Base-by-base conservation (phyloP, 495 filamentous ascomycete species). In the Lasiosphaeria ovina region DNA sequence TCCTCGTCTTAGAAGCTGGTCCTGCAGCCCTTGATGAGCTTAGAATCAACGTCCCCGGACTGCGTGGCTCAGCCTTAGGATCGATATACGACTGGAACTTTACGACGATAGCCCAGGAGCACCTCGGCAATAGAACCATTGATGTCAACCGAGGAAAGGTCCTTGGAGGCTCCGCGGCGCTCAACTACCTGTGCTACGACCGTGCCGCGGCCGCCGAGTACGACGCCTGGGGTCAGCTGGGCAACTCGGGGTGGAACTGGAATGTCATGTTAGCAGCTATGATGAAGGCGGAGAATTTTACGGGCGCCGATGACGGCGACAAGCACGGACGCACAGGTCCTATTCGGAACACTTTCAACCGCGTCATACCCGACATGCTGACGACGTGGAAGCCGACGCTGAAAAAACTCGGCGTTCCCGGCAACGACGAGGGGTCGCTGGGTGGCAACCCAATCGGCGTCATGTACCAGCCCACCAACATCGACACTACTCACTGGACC, bases 1-100 rank as follows among this genome's bases (percentile, higher is more conserved):
- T 87, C 50, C 73, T 87, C 7, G 69, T 87, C 9, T 72, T 86
- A 17, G 84, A 87, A 69, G 82, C 83, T 12, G 84, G 84, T 1
- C 72, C 69, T 7, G 73, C 73, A 0, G 76, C 72, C 3, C 66
- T 67, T 1, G 69, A 77, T 16, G 81, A 84, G 51, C 59, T 61
- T 35, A 73, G 77, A 48, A 80, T 85, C 54, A 80, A 78, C 11
- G 65, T 76, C 17, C 74, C 76, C 3, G 65, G 67, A 1, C 68
- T 72, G 12, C 80, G 77, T 47, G 75, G 69, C 0, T 59, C 58
- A 1, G 71, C 71, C 0, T 72, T 85, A 0, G 79, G 74, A 0
- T 78, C 77, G 0, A 65, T 70, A 2, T 79, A 82, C 53, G 80
- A 86, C 68, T 87, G 82, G 82, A 66, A 74, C 51, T 86, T 83